These are phyloP conservation scores for Colletotrichum higginsianum DNA, from an alignment of 2,329 filamentous ascomycete genomes.

Conservation along the genomic window DNA sequence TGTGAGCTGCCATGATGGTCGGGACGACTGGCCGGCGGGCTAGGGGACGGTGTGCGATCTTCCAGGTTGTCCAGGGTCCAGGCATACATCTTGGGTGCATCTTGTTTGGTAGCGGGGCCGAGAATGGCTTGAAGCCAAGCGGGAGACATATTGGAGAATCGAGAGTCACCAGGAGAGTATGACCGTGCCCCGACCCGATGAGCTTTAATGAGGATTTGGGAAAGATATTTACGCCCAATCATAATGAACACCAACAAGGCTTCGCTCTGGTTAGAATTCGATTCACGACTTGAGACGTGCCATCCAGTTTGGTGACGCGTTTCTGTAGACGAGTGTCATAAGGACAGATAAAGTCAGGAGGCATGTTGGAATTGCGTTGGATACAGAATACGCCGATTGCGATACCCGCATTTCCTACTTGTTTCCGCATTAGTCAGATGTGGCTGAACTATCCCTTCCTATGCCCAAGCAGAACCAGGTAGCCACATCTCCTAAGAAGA, in stretches of 20 bases:
- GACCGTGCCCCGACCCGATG: not conserved
- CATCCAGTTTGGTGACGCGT: not conserved
- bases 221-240: not conserved
- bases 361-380: not conserved
- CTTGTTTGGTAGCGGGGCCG: constrained; percentile 42
- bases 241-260: not conserved
- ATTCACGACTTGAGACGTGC: not conserved
- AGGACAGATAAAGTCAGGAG: not conserved
- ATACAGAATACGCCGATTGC: not conserved
- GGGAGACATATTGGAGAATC: constrained; percentile 19
- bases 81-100: constrained; percentile 54
- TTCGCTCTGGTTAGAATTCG: not conserved
- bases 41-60: not conserved
- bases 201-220: not conserved
- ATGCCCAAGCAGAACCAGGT: no score
- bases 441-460: not conserved
- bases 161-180: not conserved
- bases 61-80: constrained; percentile 53
- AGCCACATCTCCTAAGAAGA: no score
- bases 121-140: constrained; percentile 54
- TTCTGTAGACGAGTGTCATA: no score
- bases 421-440: constrained; percentile 9
- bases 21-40: not conserved
- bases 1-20: not conserved
- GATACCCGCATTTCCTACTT: not conserved